Percentiles rank a stretch among this genome's conserved stretches.
Conservation (phyloP, 1,284 basidiomycete species). For the Thelephora terrestris region DNA sequence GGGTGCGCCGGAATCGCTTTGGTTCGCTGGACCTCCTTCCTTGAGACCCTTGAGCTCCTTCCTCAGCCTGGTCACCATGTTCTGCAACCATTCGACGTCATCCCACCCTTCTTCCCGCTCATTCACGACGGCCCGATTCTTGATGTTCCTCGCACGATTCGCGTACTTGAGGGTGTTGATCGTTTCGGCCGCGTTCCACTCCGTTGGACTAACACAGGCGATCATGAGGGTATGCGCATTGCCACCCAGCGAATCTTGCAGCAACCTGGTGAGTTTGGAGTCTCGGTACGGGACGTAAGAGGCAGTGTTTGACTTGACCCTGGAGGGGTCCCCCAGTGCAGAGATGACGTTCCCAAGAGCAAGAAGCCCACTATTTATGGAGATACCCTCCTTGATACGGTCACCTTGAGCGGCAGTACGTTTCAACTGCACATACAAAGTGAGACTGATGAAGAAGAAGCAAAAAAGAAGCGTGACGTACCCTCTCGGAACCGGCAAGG, state of each 20-base stretch:
- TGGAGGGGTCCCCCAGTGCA: conserved; percentile 88
- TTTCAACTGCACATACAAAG: conserved; percentile 53
- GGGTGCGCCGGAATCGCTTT: not conserved
- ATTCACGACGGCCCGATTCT: conserved; percentile 88
- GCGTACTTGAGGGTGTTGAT: conserved; percentile 98
- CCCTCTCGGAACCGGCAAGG: conserved; percentile 91
- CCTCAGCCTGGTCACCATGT: conserved; percentile 72
- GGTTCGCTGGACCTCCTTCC: conserved; percentile 37
- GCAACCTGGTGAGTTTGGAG: conserved; percentile 86
- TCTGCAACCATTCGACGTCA: conserved; percentile 93
- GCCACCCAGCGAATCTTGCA: conserved; percentile 98
- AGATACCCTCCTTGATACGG: conserved; percentile 94
- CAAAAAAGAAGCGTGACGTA: conserved; percentile 28
- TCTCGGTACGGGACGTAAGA: conserved; percentile 94
- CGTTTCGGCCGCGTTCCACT: conserved; percentile 93
- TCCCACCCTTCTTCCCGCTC: conserved; percentile 98
- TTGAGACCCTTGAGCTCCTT: conserved; percentile 78
- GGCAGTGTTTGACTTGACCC: conserved; percentile 64
- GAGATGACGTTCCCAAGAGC: conserved; percentile 98
- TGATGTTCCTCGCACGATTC: conserved; percentile 94
- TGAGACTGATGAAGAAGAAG: conserved; percentile 4
- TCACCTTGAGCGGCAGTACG: conserved; percentile 90
- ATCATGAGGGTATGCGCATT: conserved; percentile 99
- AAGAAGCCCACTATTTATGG: conserved; percentile 93
- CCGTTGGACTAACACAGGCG: conserved; percentile 92